Conservation (phyloP, 2,329 filamentous ascomycete genomes). For the Pezicula carpinea region DNA sequence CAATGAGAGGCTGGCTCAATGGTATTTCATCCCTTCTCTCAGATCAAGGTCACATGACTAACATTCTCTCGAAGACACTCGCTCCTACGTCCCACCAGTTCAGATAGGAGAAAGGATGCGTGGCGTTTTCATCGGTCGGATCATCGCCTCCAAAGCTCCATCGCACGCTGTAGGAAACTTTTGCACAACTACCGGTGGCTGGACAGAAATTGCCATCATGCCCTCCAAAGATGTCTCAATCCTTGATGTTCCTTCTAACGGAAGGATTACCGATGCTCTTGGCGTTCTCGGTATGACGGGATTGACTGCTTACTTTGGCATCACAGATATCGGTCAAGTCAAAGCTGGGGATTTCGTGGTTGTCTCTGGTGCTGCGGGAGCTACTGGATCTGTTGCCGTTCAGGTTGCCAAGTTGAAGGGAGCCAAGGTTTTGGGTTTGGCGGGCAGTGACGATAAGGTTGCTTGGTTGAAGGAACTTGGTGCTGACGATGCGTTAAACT, state of each 20-base stretch:
- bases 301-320: conserved; percentile 71
- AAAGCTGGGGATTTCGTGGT: conserved; percentile 67
- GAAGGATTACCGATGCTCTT: conserved; percentile 51
- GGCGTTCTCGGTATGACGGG: conserved; percentile 61
- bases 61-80: conserved; percentile 29
- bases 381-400: conserved; percentile 67
- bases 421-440: conserved; percentile 53
- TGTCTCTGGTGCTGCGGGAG: conserved; percentile 70
- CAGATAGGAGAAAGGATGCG: conserved; percentile 63
- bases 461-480: conserved; percentile 58
- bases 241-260: conserved; percentile 33
- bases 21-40: conserved; percentile 27
- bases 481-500: conserved; percentile 61
- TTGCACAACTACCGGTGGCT: conserved; percentile 52
- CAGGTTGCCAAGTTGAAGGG: conserved; percentile 72
- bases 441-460: conserved; percentile 60
- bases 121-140: conserved; percentile 51
- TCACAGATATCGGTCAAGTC: conserved; percentile 60
- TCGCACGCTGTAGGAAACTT: conserved; percentile 52
- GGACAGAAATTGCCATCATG: conserved; percentile 61
- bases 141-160: conserved; percentile 53
- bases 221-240: conserved; percentile 42
- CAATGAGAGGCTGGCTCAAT: conserved; percentile 66
- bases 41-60: neutral
- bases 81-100: conserved; percentile 62